phyloP scores from a whole-genome alignment of 2,329 filamentous ascomycete species.

The Trichoderma semiorbis region DNA sequence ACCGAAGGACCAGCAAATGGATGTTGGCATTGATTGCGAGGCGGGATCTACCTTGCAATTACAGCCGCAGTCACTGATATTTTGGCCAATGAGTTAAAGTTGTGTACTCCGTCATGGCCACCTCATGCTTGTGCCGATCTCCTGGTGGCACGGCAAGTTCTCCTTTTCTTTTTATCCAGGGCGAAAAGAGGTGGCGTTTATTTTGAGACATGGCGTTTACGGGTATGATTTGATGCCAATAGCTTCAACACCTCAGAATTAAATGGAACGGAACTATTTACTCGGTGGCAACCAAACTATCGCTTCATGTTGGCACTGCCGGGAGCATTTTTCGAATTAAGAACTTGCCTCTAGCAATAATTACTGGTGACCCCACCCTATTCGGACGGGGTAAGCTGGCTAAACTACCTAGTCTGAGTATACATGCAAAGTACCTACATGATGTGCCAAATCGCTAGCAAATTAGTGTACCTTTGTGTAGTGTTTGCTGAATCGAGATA shows the following conservation, averaged over 20 bases:
- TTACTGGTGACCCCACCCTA: background rate
- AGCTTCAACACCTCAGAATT: background rate
- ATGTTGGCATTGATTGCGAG: background rate
- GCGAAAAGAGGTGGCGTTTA: background rate
- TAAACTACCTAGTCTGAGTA: background rate
- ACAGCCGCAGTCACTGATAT: background rate
- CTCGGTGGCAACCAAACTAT: background rate
- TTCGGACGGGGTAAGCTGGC: background rate
- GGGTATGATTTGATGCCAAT: background rate
- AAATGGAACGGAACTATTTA: background rate
- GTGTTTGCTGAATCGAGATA: background rate
- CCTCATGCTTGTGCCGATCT: background rate
- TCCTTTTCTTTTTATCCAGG: background rate
- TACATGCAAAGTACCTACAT: background rate
- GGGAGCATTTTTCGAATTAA: background rate
- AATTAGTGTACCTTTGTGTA: background rate
- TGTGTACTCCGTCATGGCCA: background rate
- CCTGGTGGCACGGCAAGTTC: background rate
- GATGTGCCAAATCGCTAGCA: background rate
- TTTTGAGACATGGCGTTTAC: background rate
- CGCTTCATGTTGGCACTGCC: background rate
- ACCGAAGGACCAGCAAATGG: background rate
- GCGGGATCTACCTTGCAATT: background rate
- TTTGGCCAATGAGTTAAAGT: background rate
- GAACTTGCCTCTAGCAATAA: background rate